Base-by-base conservation (phyloP, 2,329 filamentous ascomycete genomes). In the Pseudogymnoascus sp. region DNA sequence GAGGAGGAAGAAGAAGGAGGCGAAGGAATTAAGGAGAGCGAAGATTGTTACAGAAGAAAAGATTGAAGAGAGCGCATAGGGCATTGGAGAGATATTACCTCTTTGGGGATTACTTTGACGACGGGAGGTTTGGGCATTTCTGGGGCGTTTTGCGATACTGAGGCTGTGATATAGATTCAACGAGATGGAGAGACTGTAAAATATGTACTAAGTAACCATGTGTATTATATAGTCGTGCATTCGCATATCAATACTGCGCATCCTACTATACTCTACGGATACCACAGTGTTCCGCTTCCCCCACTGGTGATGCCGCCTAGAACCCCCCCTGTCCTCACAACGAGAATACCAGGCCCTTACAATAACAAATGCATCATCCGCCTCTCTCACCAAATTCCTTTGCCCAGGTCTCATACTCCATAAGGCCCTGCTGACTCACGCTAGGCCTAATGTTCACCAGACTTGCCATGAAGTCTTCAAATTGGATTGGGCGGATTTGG, bases 391-490 rank as follows among this genome's bases (percentile, higher is more conserved):
- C 94, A 80, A 94, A 99, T 73, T 96, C 89, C 72, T 75, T 86
- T 2, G 94, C 92, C 94, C 94, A 99, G 66, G 95, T 89, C 75
- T 97, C 94, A 73, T 95, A 97, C 72, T 92, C 84, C 72, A 91
- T 89, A 39, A 99, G 75, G 0, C 94, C 92, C 61, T 90, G 81
- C 72, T 87, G 89, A 72, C 90, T 91, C 2, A 99, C 93, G 74
- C 91, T 96, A 0, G 94, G 93, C 55, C 93, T 82, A 66, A 99
- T 97, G 14, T 87, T 95, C 41, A 80, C 78, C 64, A 99, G 77
- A 76, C 92, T 96, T 12, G 90, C 85, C 70, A 90, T 79, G 69
- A 99, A 99, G 73, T 99, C 94, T 39, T 80, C 73, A 62, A 96
- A 83, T 61, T 83, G 82, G 64, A 99, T 97, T 0, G 92, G 88